phyloP scores from a whole-genome alignment of 768 basidiomycete species.

The Coprinopsis sp. region DNA sequence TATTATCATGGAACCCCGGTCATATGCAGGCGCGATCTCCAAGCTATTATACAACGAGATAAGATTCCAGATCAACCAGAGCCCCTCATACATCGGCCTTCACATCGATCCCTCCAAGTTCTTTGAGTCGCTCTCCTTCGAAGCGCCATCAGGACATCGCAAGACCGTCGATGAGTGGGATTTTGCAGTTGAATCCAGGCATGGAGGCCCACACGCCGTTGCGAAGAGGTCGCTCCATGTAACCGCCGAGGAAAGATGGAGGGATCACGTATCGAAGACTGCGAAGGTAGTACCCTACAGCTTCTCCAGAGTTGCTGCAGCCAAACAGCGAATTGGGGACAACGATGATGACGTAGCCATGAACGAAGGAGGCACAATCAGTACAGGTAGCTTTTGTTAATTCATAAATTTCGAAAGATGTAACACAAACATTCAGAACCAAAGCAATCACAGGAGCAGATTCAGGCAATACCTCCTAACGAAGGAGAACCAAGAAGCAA shows the following conservation, averaged over 20 bases:
- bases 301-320: too few relatives aligned
- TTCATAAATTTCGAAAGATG: too few relatives aligned
- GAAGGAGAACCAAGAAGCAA: too few relatives aligned
- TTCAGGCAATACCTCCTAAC: too few relatives aligned
- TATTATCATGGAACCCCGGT: neutral
- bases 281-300: neutral
- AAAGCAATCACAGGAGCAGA: too few relatives aligned
- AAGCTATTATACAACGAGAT: neutral
- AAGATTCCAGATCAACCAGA: neutral
- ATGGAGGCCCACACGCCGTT: neutral
- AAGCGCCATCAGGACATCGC: too few relatives aligned
- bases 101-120: neutral
- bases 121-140: neutral
- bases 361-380: too few relatives aligned
- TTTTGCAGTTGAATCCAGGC: neutral
- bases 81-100: neutral
- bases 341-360: too few relatives aligned
- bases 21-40: neutral
- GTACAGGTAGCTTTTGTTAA: too few relatives aligned
- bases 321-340: too few relatives aligned
- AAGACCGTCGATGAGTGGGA: neutral
- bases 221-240: neutral
- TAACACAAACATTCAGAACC: too few relatives aligned
- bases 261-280: neutral
- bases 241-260: neutral